Evolutionary conservation across 805 yeast genomes (phyloP).

Genomic region (Pichia gijzeniarum): DNA sequence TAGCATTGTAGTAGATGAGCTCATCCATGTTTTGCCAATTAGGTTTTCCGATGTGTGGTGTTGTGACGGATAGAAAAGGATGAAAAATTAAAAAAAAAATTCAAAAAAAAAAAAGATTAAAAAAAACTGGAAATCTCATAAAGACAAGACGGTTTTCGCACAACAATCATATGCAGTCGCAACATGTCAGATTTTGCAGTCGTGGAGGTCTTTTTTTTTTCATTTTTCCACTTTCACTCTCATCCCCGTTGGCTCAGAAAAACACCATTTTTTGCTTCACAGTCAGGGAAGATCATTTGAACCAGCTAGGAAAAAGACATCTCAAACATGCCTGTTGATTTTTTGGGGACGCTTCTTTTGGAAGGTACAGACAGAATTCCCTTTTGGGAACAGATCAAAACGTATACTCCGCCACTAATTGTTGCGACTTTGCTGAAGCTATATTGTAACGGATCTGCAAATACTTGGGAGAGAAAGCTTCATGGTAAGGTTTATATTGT

Average conservation of each 20-base stretch:
- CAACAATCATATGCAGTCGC: no score
- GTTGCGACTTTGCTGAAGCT: conserved; percentile 49
- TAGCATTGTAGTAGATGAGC: conserved; percentile 40
- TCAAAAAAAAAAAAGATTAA: no score
- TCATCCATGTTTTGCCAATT: conserved; percentile 39
- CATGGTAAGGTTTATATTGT: conserved; percentile 82
- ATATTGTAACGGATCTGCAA: conserved; percentile 71
- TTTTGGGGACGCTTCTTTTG: conserved; percentile 56
- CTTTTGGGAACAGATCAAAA: conserved; percentile 54
- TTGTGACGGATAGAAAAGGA: neutral
- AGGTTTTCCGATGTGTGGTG: neutral
- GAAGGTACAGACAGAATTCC: conserved; percentile 79
- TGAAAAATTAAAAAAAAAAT: neutral
- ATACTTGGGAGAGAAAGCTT: conserved; percentile 88
- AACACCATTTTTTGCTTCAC: no score
- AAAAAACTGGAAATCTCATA: no score
- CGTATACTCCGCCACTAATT: conserved; percentile 50
- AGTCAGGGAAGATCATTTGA: no score
- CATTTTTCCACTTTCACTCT: no score
- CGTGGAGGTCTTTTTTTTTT: no score
- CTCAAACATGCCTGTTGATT: conserved; percentile 71
- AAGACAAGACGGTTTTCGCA: no score
- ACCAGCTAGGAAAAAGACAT: no score
- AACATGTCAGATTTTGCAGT: no score
- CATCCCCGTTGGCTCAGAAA: no score